phyloP scores from a whole-genome alignment of 148 eudicot genomes.

The Rhododendron ovatum region DNA sequence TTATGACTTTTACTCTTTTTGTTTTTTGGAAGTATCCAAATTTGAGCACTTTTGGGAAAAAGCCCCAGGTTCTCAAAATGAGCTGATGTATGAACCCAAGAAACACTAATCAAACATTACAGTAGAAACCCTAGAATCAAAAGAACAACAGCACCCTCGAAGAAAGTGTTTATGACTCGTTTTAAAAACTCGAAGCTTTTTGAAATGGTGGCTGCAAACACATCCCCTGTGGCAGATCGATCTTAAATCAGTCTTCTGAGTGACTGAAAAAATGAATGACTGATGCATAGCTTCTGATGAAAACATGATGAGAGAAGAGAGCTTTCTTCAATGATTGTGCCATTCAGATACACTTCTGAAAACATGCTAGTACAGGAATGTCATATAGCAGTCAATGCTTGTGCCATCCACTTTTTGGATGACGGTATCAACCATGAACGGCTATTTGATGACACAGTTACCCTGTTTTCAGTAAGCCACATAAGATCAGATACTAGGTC shows the following conservation, averaged over 20 bases:
- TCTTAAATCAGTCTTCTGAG: constrained; percentile 16
- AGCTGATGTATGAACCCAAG: too few species aligned
- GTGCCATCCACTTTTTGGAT: neutral
- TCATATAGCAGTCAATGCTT: neutral
- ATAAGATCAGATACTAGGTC: neutral
- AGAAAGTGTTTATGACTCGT: neutral
- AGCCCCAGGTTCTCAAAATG: too few species aligned
- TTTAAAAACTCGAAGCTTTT: constrained; percentile 5
- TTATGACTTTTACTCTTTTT: too few species aligned
- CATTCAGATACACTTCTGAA: constrained; percentile 5
- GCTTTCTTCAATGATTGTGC: constrained; percentile 4
- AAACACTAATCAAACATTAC: too few species aligned
- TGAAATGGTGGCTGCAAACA: constrained; percentile 1
- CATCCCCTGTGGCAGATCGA: constrained; percentile 10
- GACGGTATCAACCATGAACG: neutral
- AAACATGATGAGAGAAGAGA: constrained; percentile 7
- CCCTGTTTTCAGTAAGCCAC: neutral
- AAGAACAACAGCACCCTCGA: too few species aligned
- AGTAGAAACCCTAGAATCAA: too few species aligned
- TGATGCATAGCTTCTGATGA: constrained; percentile 12
- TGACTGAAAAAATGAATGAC: constrained; percentile 7
- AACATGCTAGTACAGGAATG: neutral
- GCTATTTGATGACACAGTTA: neutral
- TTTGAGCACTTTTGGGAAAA: too few species aligned
- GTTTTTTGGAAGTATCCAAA: too few species aligned